phyloP scores from a whole-genome alignment of 1,284 basidiomycete species.

The Anthracocystis panici-leucophaei region DNA sequence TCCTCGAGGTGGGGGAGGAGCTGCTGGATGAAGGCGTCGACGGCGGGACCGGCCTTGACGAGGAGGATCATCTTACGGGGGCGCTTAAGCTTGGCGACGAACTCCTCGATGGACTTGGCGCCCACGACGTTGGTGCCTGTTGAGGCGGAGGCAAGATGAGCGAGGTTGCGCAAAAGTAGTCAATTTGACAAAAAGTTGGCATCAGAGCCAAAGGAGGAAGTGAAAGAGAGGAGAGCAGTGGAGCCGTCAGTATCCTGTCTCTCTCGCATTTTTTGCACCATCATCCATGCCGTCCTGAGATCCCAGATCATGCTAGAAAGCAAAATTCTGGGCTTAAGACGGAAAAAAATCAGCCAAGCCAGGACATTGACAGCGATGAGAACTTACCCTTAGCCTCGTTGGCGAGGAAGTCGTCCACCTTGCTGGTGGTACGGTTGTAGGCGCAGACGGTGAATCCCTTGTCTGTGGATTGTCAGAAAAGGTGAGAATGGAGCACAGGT shows the following conservation, averaged over 20 bases:
- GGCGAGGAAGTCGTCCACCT: constrained; percentile 93
- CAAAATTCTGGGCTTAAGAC: neutral
- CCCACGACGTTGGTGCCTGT: constrained; percentile 90
- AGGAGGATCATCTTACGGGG: constrained; percentile 89
- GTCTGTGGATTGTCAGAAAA: constrained; percentile 72
- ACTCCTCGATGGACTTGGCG: constrained; percentile 93
- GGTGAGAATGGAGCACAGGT: neutral
- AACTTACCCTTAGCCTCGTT: constrained; percentile 94
- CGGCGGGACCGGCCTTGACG: constrained; percentile 79
- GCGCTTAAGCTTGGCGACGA: constrained; percentile 74
- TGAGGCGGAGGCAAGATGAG: neutral
- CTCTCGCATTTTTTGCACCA: neutral
- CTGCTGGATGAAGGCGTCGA: constrained; percentile 75
- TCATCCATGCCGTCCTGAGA: neutral
- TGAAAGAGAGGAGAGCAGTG: constrained; percentile 66
- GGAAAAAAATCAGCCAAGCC: neutral
- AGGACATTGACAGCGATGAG: neutral
- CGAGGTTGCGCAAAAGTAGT: neutral
- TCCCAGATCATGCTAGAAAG: neutral
- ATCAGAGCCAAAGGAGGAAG: neutral
- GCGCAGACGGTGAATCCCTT: constrained; percentile 97
- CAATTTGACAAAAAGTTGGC: neutral
- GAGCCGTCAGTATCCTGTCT: constrained; percentile 24
- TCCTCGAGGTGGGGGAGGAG: constrained; percentile 75
- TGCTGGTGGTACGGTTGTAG: constrained; percentile 96